phyloP scores from a whole-genome alignment of 2,329 filamentous ascomycete genomes.

The Zymoseptoria pseudotritici region DNA sequence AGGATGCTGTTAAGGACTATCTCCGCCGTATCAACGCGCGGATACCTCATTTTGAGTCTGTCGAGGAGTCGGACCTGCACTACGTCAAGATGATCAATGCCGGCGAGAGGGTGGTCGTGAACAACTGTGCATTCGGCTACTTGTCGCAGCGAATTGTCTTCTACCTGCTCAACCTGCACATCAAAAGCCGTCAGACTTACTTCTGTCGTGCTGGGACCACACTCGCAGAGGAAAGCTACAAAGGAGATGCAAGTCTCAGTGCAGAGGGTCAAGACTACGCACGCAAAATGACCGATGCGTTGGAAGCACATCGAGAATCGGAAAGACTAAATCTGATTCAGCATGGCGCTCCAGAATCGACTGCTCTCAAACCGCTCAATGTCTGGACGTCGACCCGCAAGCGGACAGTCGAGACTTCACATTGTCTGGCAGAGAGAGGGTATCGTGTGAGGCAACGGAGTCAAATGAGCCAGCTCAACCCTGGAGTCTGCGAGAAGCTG shows the following conservation, averaged over 20 bases:
- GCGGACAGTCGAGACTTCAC: slow-evolving; percentile 82
- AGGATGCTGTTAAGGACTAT: slow-evolving; percentile 89
- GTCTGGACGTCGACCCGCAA: slow-evolving; percentile 94
- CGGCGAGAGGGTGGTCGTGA: slow-evolving; percentile 85
- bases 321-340: slow-evolving; percentile 65
- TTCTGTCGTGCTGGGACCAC: slow-evolving; percentile 84
- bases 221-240: slow-evolving; percentile 84
- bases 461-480: slow-evolving; percentile 96
- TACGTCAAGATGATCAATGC: slow-evolving; percentile 99
- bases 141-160: slow-evolving; percentile 96
- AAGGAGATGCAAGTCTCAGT: slow-evolving; percentile 78
- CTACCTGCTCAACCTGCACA: slow-evolving; percentile 94
- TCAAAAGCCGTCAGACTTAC: slow-evolving; percentile 89
- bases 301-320: slow-evolving; percentile 74
- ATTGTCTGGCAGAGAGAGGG: slow-evolving; percentile 68
- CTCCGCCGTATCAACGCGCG: slow-evolving; percentile 81
- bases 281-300: slow-evolving; percentile 73
- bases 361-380: slow-evolving; percentile 69
- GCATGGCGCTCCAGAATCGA: slow-evolving; percentile 55
- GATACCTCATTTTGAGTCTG: slow-evolving; percentile 93
- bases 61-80: slow-evolving; percentile 88
- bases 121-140: slow-evolving; percentile 95
- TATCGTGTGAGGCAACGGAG: slow-evolving; percentile 86
- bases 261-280: slow-evolving; percentile 75
- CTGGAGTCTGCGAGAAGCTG: slow-evolving; percentile 91